A percentile compares a stretch with the other conserved stretches of the same genome.
These are phyloP conservation scores for Rhodotorula sphaerocarpa DNA, from an alignment of 768 basidiomycete genomes.

Conservation along the genomic window DNA sequence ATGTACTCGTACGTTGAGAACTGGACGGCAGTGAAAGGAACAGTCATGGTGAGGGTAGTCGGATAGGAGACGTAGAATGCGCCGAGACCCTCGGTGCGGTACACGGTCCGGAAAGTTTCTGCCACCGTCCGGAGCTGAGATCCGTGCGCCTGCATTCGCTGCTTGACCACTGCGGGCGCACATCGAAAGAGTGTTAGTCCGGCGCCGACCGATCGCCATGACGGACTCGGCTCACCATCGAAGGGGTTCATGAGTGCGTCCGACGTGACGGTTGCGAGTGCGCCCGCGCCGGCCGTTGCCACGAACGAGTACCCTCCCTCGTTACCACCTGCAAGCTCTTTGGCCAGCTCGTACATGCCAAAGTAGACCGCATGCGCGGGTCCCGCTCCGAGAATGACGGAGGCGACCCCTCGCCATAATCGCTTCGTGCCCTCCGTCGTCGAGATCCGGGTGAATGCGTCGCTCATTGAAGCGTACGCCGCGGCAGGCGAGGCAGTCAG, in stretches of 20 bases:
- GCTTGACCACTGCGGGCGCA: conserved; percentile 82
- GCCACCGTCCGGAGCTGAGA: conserved; percentile 81
- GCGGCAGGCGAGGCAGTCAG: conserved; percentile 76
- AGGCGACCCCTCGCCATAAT: conserved; percentile 92
- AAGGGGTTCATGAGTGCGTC: conserved; percentile 99
- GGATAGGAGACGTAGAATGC: conserved; percentile 99
- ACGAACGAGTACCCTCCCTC: conserved; percentile 65
- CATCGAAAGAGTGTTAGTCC: background rate
- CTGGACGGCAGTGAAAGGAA: conserved; percentile 97
- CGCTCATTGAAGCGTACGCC: conserved; percentile 78
- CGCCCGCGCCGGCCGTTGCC: conserved; percentile 88
- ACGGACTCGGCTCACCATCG: too few species aligned
- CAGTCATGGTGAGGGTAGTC: conserved; percentile 85
- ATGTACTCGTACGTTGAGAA: conserved; percentile 92
- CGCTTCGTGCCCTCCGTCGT: conserved; percentile 84
- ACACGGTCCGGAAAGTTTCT: conserved; percentile 76
- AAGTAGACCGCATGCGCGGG: conserved; percentile 98
- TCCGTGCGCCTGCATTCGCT: conserved; percentile 95
- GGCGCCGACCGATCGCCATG: too few species aligned
- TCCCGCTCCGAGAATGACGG: conserved; percentile 90
- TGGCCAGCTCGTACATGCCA: conserved; percentile 86
- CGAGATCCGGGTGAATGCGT: conserved; percentile 84
- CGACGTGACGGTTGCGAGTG: conserved; percentile 83
- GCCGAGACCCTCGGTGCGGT: conserved; percentile 68
- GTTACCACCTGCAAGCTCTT: conserved; percentile 85